Base-by-base conservation (phyloP, 2,329 filamentous ascomycete genomes). In the Cordyceps farinosa region DNA sequence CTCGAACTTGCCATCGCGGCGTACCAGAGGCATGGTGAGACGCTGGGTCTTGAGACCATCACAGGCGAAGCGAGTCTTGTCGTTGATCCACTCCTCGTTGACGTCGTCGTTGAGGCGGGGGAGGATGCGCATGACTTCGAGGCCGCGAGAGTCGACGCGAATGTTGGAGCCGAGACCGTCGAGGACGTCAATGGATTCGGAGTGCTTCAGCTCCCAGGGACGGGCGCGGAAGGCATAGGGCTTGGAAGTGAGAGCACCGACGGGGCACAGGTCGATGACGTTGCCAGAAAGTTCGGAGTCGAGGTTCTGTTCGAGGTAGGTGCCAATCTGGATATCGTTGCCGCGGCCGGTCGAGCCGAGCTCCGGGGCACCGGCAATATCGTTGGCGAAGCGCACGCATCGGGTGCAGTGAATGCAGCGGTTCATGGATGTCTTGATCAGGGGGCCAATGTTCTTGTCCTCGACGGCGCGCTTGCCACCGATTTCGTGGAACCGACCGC, bases 351-450 rank as follows among this genome's bases (percentile, higher is more conserved):
- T 90, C 42, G 93, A 96, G 70, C 95, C 95, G 72, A 99, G 85
- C 78, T 99, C 95, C 42, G 95, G 92, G 65, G 95, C 95, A 72
- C 95, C 95, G 66, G 95, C 95, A 72, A 99, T 84, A 73, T 99
- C 95, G 79, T 98, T 99, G 75, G 95, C 91, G 79, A 99, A 99
- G 74, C 95, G 92, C 70, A 99, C 87, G 79, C 95, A 99, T 73
- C 95, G 88, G 67, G 95, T 99, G 84, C 95, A 99, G 83, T 99
- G 95, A 73, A 99, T 99, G 79, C 95, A 99, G 76, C 95, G 87
- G 84, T 99, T 99, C 95, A 99, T 99, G 56, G 95, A 99, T 3
- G 95, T 99, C 87, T 99, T 99, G 80, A 99, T 91, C 70, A 99
- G 79, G 61, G 95, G 95, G 42, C 95, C 95, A 73, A 99, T 97